A percentile compares a stretch with the other conserved stretches of the same genome.
Conservation (phyloP, 345 rosid species). For the Arabis alpina region DNA sequence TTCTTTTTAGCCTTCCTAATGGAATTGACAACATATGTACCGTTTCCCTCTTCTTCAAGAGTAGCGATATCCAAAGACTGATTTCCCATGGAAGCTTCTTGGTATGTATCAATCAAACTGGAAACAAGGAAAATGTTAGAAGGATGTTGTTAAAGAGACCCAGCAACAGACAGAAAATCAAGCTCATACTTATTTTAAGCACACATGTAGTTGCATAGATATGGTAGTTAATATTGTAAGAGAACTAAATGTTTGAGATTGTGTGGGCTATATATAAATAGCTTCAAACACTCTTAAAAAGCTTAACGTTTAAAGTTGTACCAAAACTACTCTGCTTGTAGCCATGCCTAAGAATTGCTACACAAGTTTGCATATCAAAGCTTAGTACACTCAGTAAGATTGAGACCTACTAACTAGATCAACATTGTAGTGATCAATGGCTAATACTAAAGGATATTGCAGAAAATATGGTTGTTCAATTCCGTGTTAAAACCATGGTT, state of each 20-base stretch:
- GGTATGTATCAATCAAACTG: slow-evolving; percentile 47
- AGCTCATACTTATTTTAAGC: slow-evolving; percentile 3
- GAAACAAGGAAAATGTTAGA: slow-evolving; percentile 39
- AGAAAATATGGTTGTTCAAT: not conserved
- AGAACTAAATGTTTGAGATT: not conserved
- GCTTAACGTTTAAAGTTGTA: not conserved
- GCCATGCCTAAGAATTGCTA: slow-evolving; percentile 1
- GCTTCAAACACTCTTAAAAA: not conserved
- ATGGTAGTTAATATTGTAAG: not conserved
- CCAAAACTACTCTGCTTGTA: not conserved
- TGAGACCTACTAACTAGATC: slow-evolving; percentile 12
- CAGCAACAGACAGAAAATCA: not conserved
- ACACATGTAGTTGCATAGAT: not conserved
- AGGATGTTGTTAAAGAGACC: not conserved
- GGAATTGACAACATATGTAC: slow-evolving; percentile 34
- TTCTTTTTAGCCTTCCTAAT: slow-evolving; percentile 52
- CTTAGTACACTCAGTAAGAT: not conserved
- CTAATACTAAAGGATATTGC: not conserved
- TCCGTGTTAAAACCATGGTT: not conserved
- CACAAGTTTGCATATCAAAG: slow-evolving; percentile 3
- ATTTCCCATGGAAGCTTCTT: slow-evolving; percentile 41
- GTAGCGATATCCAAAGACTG: slow-evolving; percentile 36
- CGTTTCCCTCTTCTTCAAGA: slow-evolving; percentile 41
- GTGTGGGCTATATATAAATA: not conserved
- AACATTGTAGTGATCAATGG: slow-evolving; percentile 9